Base-by-base conservation (phyloP, 129 eudicot species). In the Pseudognaphalium luteoalbum region DNA sequence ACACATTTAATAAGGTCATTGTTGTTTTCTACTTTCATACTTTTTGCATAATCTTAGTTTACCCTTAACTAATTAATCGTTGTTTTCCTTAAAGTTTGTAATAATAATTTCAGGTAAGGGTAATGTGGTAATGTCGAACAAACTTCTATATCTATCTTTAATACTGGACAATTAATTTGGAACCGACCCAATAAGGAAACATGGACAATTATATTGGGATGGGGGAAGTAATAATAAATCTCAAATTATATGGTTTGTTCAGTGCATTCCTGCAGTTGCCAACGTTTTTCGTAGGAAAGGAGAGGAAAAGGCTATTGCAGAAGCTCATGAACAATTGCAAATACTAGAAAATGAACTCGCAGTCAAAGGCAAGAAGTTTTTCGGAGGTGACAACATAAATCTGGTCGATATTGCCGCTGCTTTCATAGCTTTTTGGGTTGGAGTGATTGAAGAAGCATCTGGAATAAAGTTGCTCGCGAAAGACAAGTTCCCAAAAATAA, bases 401-500 rank as follows among this genome's bases (percentile, higher is more conserved):
- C 41, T 78, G 0, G 54, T 83, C 5, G 86, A 83, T 35, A 78
- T 83, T 42, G 68, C 56, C 5, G 74, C 83, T 8, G 60, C 20
- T 60, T 78, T 65, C 51, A 37, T 78, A 56, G 83, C 72, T 0
- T 32, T 19, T 37, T 83, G 86, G 86, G 52, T 62, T 47, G 77
- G 71, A 59, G 56, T 39, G 19, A 29, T 65, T 21, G 80, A 83
- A 75, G 81, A 83, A 56, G 71, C 67, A 4, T 19, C 57, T 3
- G 81, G 58, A 39, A 66, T 67, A 59, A 41, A 63, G 51, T 21
- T 79, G 6, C 14, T 85, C 34, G 71, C 81, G 10, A 41, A 78
- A 59, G 77, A 82, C 2, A 76, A 67, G 60, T 82, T 74, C 21
- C 89, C 89, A 1, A 78, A 42, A 32, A 3, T 85, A 44, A 50